A percentile compares a stretch with the other conserved stretches of the same genome.
phyloP scores from a whole-genome alignment of 345 rosid species.

The Citrus sinensis region DVS_A1.0 CM039169.1:29962001-29962500 shows the following conservation, averaged over 20 bases:
- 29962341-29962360: neutral
- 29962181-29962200: neutral
- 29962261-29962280: neutral
- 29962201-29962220: neutral
- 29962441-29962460: neutral
- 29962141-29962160: neutral
- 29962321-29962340: neutral
- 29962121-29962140: conserved; percentile 11
- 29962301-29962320: neutral
- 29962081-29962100: conserved; percentile 66
- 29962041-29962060: conserved; percentile 79
- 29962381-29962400: neutral
- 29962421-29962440: neutral
- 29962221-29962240: neutral
- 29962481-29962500: neutral
- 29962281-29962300: neutral
- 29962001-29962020: conserved; percentile 86
- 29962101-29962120: conserved; percentile 54
- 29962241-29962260: neutral
- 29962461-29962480: neutral
- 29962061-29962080: conserved; percentile 88
- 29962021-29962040: conserved; percentile 74
- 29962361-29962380: neutral
- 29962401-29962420: neutral
- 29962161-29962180: neutral